Conservation (phyloP, 495 filamentous ascomycete species). For the Emericellopsis terricola region DNA sequence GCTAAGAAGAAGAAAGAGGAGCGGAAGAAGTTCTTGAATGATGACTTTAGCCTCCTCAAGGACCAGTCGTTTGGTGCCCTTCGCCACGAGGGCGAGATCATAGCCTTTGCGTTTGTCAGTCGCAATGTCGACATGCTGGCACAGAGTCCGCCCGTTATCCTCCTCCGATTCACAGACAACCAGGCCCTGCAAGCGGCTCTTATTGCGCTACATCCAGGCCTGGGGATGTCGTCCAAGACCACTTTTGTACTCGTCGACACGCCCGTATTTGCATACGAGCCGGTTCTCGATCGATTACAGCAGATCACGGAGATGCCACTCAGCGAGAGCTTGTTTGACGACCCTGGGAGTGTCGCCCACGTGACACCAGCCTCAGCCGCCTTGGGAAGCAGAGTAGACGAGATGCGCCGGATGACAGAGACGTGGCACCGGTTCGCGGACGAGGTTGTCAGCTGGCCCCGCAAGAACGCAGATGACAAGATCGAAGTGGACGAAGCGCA, state of each 20-base stretch:
- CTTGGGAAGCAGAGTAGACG: background rate
- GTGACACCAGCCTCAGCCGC: background rate
- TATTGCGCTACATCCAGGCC: conserved; percentile 18
- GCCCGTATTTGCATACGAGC: conserved; percentile 54
- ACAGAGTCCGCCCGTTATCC: conserved; percentile 25
- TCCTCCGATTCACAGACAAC: conserved; percentile 31
- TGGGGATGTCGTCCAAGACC: conserved; percentile 19
- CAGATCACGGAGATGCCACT: conserved; percentile 34
- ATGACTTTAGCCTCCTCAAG: conserved; percentile 31
- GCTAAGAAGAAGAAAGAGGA: conserved; percentile 7
- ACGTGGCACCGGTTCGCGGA: background rate
- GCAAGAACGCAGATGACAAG: background rate
- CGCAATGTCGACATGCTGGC: conserved; percentile 35
- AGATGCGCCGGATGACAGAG: background rate
- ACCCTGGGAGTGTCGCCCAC: background rate
- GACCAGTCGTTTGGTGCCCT: conserved; percentile 47
- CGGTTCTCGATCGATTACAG: conserved; percentile 44
- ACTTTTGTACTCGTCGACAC: conserved; percentile 42
- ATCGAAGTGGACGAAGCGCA: conserved; percentile 24
- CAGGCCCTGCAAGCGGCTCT: conserved; percentile 11
- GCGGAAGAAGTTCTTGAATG: conserved; percentile 26
- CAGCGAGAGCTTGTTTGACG: conserved; percentile 26
- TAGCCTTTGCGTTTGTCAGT: conserved; percentile 44
- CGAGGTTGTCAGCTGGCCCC: background rate
- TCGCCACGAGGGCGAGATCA: conserved; percentile 25